Evolutionary conservation across 225 moss, liverwort and hornwort genomes (phyloP), one percentile per base, ranked within the genome.

Genomic region (Lunularia cruciata): DNA sequence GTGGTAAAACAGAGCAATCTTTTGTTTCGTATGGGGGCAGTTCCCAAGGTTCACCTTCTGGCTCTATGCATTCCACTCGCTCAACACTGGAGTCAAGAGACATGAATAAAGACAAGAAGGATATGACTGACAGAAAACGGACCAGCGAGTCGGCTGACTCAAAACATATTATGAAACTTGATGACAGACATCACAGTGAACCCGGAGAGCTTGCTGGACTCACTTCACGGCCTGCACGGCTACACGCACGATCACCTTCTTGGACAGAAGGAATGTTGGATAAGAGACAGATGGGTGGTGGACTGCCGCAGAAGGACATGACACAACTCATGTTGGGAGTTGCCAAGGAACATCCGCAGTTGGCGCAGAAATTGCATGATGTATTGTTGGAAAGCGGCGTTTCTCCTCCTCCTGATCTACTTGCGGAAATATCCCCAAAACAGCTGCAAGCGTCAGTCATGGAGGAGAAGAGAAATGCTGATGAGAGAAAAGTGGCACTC

Each of bases 231-330:
- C 69, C 72, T 26, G 34, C 2, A 42, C 78, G 74, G 54, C 36
- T 32, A 5, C 83, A 79, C 38, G 27, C 18, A 3, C 75, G 78
- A 55, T 76, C 79, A 47, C 78, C 83, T 8, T 83, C 78, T 12
- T 83, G 83, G 83, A 79, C 79, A 14, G 83, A 83, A n/a, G 83
- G 76, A 20, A 73, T 83, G 42, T 57, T 70, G 63, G 69, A 57
- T 5, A 67, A 37, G 2, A 25, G 35, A 18, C 39, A 28, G 54
- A 13, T 57, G 28, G 37, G 65, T 28, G 73, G 45, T 51, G 81
- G 65, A 55, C 77, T 59, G 36, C 77, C 73, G 32, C 60, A 32
- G 30, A 70, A 60, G 40, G 72, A 71, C 51, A 72, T 76, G 9
- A 55, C 63, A 11, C 67, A 77, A 36, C 14, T 72, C 30, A 15